Evolutionary conservation across 345 rosid genomes (phyloP).

Genomic region (Citrus inodora): DNA sequence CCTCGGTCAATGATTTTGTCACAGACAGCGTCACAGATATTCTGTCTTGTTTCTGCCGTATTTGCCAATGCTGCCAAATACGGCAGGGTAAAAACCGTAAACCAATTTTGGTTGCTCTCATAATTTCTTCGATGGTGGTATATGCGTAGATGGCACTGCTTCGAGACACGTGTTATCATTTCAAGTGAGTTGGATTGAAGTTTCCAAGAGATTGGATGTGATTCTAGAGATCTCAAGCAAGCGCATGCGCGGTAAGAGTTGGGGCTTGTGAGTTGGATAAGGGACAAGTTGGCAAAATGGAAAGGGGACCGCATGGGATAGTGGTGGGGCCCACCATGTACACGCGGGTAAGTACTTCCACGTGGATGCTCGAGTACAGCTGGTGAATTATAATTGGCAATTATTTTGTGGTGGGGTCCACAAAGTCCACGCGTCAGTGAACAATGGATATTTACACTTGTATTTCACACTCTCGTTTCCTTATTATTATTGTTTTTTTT

Average conservation of each 20-base stretch:
- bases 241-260: constrained; percentile 23
- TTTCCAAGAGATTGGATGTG: constrained; percentile 21
- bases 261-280: constrained; percentile 4
- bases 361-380: neutral
- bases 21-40: constrained; percentile 13
- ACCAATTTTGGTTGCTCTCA: too few species aligned
- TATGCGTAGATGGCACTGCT: constrained; percentile 4
- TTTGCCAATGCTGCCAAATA: neutral
- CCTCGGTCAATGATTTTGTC: constrained; percentile 20
- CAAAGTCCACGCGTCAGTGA: neutral
- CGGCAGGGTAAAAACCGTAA: too few species aligned
- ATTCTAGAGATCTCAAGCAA: neutral
- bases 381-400: constrained; percentile 6
- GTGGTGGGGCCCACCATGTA: constrained; percentile 14
- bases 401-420: neutral
- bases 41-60: neutral
- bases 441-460: neutral
- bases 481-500: too few species aligned
- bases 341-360: constrained; percentile 5
- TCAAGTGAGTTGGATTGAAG: constrained; percentile 11
- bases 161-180: constrained; percentile 6
- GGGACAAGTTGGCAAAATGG: neutral
- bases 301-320: constrained; percentile 15
- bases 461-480: neutral
- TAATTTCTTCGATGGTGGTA: neutral